Evolutionary conservation across 2,329 filamentous ascomycete genomes (phyloP), one percentile per base, ranked within the genome.

Genomic region (Beauveria brongniartii): DNA sequence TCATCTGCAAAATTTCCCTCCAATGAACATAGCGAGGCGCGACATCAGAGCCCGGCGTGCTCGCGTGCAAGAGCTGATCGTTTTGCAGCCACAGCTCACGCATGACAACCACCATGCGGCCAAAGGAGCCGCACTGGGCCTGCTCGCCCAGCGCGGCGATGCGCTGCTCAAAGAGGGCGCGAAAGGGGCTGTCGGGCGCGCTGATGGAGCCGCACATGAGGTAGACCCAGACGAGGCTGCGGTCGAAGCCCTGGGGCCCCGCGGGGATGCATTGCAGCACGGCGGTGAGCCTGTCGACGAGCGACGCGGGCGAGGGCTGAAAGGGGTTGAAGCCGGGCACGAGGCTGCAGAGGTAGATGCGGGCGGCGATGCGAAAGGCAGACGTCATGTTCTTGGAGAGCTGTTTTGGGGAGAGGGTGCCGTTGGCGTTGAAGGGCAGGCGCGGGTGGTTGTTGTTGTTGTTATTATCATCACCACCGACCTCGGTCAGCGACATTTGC

Each of bases 311-410:
- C 71, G 87, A 91, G 9, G 80, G 78, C 68, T 94, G 88, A 61
- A 80, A 82, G 53, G 89, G 89, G 68, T 88, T 86, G 76, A 93
- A 94, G 61, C 92, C 92, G 0, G 93, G 93, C 0, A 97, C 90
- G 41, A 99, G 81, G 70, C 90, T 92, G 85, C 92, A 96, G n/a
- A 97, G 86, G 76, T 97, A 97, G 76, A 99, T 92, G 70, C 93
- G 89, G 3, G 93, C 92, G 2, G 93, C 93, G 59, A 96, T 80
- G 68, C 93, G 90, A 84, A 96, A 99, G 48, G 95, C 86, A 46
- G 88, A 83, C 0, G 92, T 96, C 75, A 97, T 91, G 79, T 95
- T 96, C 74, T 84, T 87, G 71, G 87, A 88, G 65, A 97, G 82
- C 74, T 95, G 89, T 70, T 89, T 90, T 3, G 92, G 89, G 61